Evolutionary conservation across 202 grass and related monocot genomes (phyloP).

Genomic region (Elaeis oleifera): DNA sequence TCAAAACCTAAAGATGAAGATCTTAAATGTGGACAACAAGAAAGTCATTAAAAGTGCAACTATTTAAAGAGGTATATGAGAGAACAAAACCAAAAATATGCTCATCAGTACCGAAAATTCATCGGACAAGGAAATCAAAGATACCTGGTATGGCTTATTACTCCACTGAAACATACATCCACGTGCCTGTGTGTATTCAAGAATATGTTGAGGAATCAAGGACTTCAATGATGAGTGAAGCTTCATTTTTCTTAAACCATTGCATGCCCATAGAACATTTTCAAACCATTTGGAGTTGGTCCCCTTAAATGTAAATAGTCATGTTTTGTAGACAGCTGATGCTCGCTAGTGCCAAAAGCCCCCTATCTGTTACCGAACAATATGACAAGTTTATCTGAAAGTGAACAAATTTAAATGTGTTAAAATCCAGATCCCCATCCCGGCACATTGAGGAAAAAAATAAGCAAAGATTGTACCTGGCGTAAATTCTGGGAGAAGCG

Average conservation of each 20-base stretch:
- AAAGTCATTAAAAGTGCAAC: neutral
- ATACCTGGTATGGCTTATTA: slow-evolving; percentile 75
- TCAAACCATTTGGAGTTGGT: slow-evolving; percentile 59
- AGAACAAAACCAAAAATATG: neutral
- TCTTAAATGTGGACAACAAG: neutral
- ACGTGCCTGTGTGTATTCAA: slow-evolving; percentile 43
- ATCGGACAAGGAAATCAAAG: neutral
- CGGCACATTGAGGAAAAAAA: neutral
- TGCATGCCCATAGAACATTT: slow-evolving; percentile 56
- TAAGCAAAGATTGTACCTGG: slow-evolving; percentile 39
- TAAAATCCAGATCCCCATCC: neutral
- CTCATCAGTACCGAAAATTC: neutral
- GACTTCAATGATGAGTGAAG: slow-evolving; percentile 55
- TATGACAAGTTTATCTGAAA: slow-evolving; percentile 92
- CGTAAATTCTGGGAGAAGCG: slow-evolving; percentile 58
- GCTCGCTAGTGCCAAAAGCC: slow-evolving; percentile 69
- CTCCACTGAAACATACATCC: slow-evolving; percentile 73
- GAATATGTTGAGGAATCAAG: slow-evolving; percentile 48
- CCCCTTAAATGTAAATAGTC: slow-evolving; percentile 65
- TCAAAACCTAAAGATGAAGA: neutral
- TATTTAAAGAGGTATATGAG: neutral
- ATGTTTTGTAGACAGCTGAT: slow-evolving; percentile 65
- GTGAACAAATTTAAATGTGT: neutral
- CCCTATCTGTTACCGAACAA: slow-evolving; percentile 70
- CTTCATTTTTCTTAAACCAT: slow-evolving; percentile 67